Evolutionary conservation across 257 asterid species (phyloP).

Genomic region (Eustoma russellianum): DNA sequence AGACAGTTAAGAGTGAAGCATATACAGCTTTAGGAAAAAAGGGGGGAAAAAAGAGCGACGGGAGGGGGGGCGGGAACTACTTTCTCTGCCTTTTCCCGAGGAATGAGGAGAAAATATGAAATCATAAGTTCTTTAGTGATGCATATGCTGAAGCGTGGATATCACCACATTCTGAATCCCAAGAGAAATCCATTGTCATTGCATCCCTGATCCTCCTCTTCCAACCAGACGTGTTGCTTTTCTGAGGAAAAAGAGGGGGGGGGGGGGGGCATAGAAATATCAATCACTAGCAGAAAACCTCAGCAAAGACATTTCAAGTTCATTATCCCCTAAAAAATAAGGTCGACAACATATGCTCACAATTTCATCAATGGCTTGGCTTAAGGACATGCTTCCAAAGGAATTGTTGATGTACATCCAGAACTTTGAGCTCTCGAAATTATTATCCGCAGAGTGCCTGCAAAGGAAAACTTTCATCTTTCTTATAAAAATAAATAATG

Average conservation of each 20-base stretch:
- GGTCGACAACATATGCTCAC: slow-evolving; percentile 21
- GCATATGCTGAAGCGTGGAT: slow-evolving; percentile 53
- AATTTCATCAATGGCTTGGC: slow-evolving; percentile 60
- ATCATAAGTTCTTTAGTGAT: slow-evolving; percentile 27
- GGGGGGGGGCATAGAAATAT: not conserved
- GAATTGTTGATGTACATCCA: slow-evolving; percentile 32
- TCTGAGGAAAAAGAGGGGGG: slow-evolving; percentile 24
- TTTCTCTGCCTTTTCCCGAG: no score
- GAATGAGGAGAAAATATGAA: not conserved
- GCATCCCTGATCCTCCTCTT: slow-evolving; percentile 36
- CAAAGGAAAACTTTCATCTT: slow-evolving; percentile 1
- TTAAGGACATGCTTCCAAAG: slow-evolving; percentile 40
- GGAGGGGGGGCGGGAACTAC: no score
- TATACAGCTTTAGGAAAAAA: no score
- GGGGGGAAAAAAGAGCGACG: no score
- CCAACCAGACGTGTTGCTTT: slow-evolving; percentile 48
- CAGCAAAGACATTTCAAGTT: not conserved
- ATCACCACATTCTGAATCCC: slow-evolving; percentile 64
- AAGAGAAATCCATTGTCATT: slow-evolving; percentile 58
- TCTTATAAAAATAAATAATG: no score
- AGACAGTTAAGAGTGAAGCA: no score
- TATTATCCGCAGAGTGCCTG: slow-evolving; percentile 40
- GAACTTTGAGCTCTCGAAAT: slow-evolving; percentile 28
- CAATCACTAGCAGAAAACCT: slow-evolving; percentile 1
- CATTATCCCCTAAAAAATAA: not conserved